Evolutionary conservation across 192 early-diverging fungal genomes (phyloP).

Genomic region (Pecoramyces ruminantium): DNA sequence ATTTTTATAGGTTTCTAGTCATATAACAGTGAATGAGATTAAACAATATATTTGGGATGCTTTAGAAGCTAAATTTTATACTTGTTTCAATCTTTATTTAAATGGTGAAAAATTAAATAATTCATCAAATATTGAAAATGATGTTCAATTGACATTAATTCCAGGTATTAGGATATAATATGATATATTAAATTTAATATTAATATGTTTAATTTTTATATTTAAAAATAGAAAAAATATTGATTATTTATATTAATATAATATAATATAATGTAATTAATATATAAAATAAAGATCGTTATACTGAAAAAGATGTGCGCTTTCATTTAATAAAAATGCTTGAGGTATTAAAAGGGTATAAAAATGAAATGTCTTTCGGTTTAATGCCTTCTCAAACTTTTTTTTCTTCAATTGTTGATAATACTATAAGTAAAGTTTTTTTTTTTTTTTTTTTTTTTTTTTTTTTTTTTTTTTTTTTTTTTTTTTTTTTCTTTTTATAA

Average conservation of each 20-base stretch:
- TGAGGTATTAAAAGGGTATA: constrained; percentile 66
- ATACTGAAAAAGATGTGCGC: constrained; percentile 83
- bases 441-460: no score
- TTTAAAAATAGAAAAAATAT: no score
- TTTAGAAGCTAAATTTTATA: constrained; percentile 65
- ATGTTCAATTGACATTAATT: neutral
- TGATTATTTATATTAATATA: no score
- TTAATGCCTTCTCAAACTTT: constrained; percentile 54
- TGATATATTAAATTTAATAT: neutral
- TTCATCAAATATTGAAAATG: constrained; percentile 3
- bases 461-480: no score
- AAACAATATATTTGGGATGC: constrained; percentile 74
- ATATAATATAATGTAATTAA: no score
- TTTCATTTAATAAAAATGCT: constrained; percentile 75
- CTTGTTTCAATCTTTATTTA: constrained; percentile 74
- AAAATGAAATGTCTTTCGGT: constrained; percentile 30
- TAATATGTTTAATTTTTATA: neutral
- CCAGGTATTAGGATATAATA: neutral
- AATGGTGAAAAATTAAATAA: constrained; percentile 61
- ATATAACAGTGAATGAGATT: constrained; percentile 59
- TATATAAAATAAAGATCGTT: constrained; percentile 52
- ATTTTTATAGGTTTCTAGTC: neutral
- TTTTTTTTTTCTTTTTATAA: no score
- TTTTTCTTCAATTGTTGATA: constrained; percentile 45
- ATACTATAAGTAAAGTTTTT: constrained; percentile 39